A percentile compares a stretch with the other conserved stretches of the same genome.
Evolutionary conservation across 495 filamentous ascomycete species (phyloP).

Genomic region (Endocarpon pusillum): DNA sequence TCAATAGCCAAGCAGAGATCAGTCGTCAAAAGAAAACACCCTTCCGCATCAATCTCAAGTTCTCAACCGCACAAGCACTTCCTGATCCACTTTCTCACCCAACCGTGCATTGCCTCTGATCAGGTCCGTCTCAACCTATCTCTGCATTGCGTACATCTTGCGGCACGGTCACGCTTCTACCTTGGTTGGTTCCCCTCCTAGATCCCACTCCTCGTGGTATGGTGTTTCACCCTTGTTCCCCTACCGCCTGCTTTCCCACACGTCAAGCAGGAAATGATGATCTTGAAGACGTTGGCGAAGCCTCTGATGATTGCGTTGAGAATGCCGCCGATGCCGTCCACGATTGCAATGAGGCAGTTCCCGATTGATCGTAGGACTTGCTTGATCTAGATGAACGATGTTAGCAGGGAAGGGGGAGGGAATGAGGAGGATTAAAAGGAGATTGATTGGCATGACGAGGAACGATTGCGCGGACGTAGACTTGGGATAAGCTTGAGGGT

Average conservation of each 20-base stretch:
- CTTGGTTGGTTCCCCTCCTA: too few relatives aligned
- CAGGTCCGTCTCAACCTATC: too few relatives aligned
- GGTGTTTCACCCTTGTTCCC: slow-evolving; percentile 7
- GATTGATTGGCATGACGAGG: neutral
- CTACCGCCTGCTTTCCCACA: slow-evolving; percentile 44
- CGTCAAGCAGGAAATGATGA: slow-evolving; percentile 74
- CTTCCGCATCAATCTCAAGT: too few relatives aligned
- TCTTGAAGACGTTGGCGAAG: slow-evolving; percentile 61
- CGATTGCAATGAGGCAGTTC: slow-evolving; percentile 62
- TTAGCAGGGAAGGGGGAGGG: slow-evolving; percentile 1
- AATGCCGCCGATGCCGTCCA: slow-evolving; percentile 62
- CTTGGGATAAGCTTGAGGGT: neutral
- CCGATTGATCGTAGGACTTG: slow-evolving; percentile 73
- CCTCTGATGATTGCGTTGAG: slow-evolving; percentile 67
- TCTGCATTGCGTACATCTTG: too few relatives aligned
- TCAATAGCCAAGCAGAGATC: too few relatives aligned
- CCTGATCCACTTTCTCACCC: too few relatives aligned
- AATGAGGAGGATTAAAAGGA: neutral
- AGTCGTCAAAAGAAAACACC: too few relatives aligned
- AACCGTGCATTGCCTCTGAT: too few relatives aligned
- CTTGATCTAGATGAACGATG: slow-evolving; percentile 38
- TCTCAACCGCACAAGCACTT: too few relatives aligned
- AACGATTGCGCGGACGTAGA: neutral
- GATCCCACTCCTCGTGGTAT: too few relatives aligned
- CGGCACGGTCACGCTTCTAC: too few relatives aligned